Evolutionary conservation across 169 alveolate genomes (phyloP).

Genomic region (Plasmodium gaboni): DNA sequence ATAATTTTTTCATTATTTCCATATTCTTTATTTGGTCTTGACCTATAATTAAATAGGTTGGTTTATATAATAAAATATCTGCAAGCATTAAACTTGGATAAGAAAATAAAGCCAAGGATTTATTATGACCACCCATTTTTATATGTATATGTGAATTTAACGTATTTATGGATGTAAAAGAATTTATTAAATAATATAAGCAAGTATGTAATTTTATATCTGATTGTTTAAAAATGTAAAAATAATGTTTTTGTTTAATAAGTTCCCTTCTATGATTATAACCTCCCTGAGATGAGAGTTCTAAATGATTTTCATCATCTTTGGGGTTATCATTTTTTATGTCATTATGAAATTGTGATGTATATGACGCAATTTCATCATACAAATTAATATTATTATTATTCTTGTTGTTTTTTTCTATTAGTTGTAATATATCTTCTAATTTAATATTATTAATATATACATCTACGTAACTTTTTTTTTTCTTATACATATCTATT

Average conservation of each 20-base stretch:
- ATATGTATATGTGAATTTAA: slow-evolving; percentile 59
- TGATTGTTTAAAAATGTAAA: slow-evolving; percentile 59
- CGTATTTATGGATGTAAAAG: slow-evolving; percentile 53
- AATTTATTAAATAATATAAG: slow-evolving; percentile 59
- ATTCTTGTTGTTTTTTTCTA: background rate
- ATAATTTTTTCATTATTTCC: slow-evolving; percentile 62
- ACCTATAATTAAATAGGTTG: slow-evolving; percentile 59
- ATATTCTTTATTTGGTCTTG: slow-evolving; percentile 54
- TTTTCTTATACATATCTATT: slow-evolving; percentile 53
- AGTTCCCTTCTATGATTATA: background rate
- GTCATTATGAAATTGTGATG: background rate
- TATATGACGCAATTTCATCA: background rate
- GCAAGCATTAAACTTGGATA: slow-evolving; percentile 74
- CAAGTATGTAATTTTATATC: slow-evolving; percentile 61
- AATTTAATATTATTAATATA: slow-evolving; percentile 43
- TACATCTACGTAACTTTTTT: slow-evolving; percentile 40
- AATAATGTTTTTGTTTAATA: slow-evolving; percentile 48
- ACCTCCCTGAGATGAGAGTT: background rate
- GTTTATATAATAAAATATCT: slow-evolving; percentile 63
- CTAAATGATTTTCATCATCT: background rate
- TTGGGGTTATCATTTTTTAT: background rate
- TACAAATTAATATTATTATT: background rate
- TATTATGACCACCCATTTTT: slow-evolving; percentile 16
- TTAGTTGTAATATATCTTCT: slow-evolving; percentile 15
- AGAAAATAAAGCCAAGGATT: slow-evolving; percentile 55